A percentile compares a stretch with the other conserved stretches of the same genome.
phyloP scores from a whole-genome alignment of 306 rosid genomes.

The Begonia fuchsioides region DNA sequence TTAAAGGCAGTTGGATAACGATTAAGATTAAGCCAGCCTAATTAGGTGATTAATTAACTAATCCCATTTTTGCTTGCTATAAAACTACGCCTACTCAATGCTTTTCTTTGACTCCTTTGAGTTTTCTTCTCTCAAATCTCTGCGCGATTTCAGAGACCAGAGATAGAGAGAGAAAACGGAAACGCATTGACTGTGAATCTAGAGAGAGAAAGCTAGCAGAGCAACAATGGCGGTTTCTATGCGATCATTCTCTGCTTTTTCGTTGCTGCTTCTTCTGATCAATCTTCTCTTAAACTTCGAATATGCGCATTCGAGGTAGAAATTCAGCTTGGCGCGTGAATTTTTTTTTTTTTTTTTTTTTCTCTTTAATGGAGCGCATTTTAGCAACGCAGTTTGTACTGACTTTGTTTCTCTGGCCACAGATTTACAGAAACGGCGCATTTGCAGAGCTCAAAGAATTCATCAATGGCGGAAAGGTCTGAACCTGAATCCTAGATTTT shows the following conservation, averaged over 20 bases:
- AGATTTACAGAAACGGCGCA: constrained; percentile 19
- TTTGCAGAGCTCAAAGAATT: constrained; percentile 37
- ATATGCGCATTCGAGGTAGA: constrained; percentile 35
- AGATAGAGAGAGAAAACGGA: constrained; percentile 1
- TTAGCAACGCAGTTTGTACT: not conserved
- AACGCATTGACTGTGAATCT: not conserved
- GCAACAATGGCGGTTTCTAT: constrained; percentile 36
- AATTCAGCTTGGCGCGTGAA: not conserved
- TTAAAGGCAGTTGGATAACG: constrained; percentile 52
- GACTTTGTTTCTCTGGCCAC: constrained; percentile 17
- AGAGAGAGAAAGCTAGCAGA: not conserved
- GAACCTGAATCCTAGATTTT: constrained; percentile 6
- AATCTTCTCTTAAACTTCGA: not conserved
- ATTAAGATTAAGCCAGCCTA: constrained; percentile 18
- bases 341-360: too few species aligned
- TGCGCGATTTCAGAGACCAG: not conserved
- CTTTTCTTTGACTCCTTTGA: constrained; percentile 22
- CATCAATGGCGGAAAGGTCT: constrained; percentile 63
- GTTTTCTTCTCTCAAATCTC: constrained; percentile 10
- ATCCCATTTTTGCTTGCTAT: constrained; percentile 19
- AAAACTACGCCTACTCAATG: constrained; percentile 16
- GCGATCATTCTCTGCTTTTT: constrained; percentile 9
- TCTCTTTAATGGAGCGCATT: too few species aligned
- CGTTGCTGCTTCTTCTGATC: constrained; percentile 14
- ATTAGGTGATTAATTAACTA: not conserved